Evolutionary conservation across 179 eudicot species (phyloP).

Genomic region (Patellifolia procumbens): DNA sequence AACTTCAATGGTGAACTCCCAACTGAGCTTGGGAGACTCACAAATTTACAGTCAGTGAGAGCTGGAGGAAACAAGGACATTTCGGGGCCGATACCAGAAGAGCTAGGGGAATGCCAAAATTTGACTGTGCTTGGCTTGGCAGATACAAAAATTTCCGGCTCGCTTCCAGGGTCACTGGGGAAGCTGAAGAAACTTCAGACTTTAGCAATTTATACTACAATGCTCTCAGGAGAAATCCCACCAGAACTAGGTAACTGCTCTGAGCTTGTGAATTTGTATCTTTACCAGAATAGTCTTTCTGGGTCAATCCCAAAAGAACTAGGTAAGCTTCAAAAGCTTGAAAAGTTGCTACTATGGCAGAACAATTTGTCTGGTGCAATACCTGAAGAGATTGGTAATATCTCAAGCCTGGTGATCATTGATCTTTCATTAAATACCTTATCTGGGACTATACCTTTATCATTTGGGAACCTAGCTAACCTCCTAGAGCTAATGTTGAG

Average conservation of each 20-base stretch:
- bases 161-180: slow-evolving; percentile 63
- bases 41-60: slow-evolving; percentile 50
- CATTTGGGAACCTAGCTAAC: slow-evolving; percentile 61
- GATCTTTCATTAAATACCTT: slow-evolving; percentile 76
- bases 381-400: slow-evolving; percentile 75
- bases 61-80: slow-evolving; percentile 83
- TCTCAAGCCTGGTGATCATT: slow-evolving; percentile 51
- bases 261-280: slow-evolving; percentile 67
- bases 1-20: slow-evolving; percentile 67
- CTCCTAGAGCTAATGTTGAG: slow-evolving; percentile 80
- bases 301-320: slow-evolving; percentile 68
- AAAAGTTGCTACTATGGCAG: slow-evolving; percentile 83
- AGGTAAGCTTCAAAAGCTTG: slow-evolving; percentile 71
- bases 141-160: slow-evolving; percentile 72
- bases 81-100: slow-evolving; percentile 65
- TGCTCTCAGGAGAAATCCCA: slow-evolving; percentile 86
- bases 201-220: slow-evolving; percentile 69
- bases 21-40: slow-evolving; percentile 54
- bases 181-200: slow-evolving; percentile 59
- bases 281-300: slow-evolving; percentile 76
- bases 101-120: slow-evolving; percentile 63
- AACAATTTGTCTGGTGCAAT: slow-evolving; percentile 74
- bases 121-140: slow-evolving; percentile 72
- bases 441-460: slow-evolving; percentile 63
- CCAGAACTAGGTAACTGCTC: slow-evolving; percentile 74